A percentile compares a stretch with the other conserved stretches of the same genome.
Evolutionary conservation across 345 rosid species (phyloP).

Genomic region (Eucalyptus tenuipes): DNA sequence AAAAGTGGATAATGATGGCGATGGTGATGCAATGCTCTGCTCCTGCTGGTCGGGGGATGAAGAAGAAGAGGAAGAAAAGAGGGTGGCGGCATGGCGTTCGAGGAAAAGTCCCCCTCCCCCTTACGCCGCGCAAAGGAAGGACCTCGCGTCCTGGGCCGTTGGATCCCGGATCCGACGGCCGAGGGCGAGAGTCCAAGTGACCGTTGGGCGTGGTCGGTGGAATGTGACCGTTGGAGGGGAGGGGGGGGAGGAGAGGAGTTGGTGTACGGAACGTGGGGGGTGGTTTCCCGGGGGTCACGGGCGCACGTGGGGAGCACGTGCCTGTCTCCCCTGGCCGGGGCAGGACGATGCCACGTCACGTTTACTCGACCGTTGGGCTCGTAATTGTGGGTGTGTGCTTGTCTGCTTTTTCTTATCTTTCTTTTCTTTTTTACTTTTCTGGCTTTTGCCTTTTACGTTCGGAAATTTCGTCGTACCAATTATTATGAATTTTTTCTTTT

Average conservation of each 20-base stretch:
- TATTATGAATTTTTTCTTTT: background rate
- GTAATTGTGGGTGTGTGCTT: background rate
- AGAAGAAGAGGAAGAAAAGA: background rate
- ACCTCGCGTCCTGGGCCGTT: conserved; percentile 11
- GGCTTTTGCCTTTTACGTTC: background rate
- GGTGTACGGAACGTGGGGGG: conserved; percentile 24
- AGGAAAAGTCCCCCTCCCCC: background rate
- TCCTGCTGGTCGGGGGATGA: background rate
- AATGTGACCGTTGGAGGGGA: conserved; percentile 82
- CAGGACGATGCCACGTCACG: background rate
- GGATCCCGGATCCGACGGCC: conserved; percentile 54
- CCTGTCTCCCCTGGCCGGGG: conserved; percentile 6
- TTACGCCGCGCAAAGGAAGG: background rate
- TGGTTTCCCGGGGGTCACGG: background rate
- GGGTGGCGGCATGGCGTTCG: background rate
- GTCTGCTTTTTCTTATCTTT: background rate
- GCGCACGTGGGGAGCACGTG: conserved; percentile 40
- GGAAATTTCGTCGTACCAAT: background rate
- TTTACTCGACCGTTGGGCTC: conserved; percentile 40
- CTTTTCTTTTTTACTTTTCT: background rate
- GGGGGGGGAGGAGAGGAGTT: conserved; percentile 7
- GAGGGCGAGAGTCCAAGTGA: conserved; percentile 25
- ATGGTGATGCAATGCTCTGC: background rate
- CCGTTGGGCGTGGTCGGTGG: conserved; percentile 88
- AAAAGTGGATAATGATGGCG: background rate